Base-by-base conservation (phyloP, 257 asterid species). In the Plantago ovata region DNA sequence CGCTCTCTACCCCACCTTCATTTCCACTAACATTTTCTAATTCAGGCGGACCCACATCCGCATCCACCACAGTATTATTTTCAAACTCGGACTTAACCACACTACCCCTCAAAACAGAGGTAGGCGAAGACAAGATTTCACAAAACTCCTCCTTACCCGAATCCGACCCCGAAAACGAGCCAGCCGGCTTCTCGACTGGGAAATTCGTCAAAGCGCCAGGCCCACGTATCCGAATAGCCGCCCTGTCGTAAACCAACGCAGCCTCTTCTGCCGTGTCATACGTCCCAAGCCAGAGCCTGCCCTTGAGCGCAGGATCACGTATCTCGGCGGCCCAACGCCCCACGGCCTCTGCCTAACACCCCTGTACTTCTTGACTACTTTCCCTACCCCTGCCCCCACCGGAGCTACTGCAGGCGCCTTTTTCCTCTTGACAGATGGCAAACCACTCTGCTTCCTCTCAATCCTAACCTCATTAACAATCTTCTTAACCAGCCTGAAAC, bases 311-410 rank as follows among this genome's bases (percentile, higher is more conserved):
- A 14, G 97, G 87, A 38, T 90, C 85, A 0, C 97, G 83, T 11
- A 90, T 90, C 82, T 90, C 97, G 5, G 96, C 95, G 10, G 95
- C 74, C 89, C 87, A 90, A 63, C 84, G 0, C 97, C 97, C 97
- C 95, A 90, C 10, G 90, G 88, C 69, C 95, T 74, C 62, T 52
- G 84, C 62, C 97, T 52, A 0, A 90, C 95, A 10, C 97, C 97
- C 19, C 93, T 81, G 52, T 46, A 90, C 59, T 86, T 90, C 73
- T 60, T n/a, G n/a, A n/a, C n/a, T n/a, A n/a, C n/a, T n/a, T n/a
- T 76, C 21, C 6, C 72, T 9, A 33, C 32, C 23, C 32, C 67
- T 9, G 19, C 4, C 55, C 21, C 57, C 19, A 19, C 56, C 1
- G 8, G 3, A 10, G 23, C 38, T 42, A n/a, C n/a, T n/a, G n/a